Base-by-base conservation (phyloP, 1,284 basidiomycete species). In the Fomitopsis pinicola region DNA sequence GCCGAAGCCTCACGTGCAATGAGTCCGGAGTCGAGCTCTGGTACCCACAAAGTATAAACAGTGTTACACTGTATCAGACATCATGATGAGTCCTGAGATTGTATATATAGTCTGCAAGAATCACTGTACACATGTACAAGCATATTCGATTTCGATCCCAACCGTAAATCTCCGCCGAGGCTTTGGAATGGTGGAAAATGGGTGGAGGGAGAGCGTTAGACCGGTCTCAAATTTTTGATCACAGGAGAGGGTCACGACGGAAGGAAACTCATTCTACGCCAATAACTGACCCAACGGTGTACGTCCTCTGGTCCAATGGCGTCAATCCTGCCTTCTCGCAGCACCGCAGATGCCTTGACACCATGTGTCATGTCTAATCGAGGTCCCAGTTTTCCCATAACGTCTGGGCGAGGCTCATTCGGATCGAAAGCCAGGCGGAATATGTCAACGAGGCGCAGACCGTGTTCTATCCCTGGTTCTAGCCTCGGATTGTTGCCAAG, bases 211-310 rank as follows among this genome's bases (percentile, higher is more conserved):
- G 30, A 8, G 30, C 30, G 8, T 33, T 22, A 22, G 22, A 8
- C 8, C 30, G 8, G 30, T 33, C 8, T 33, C 30, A 45, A 75
- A 33, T 33, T 5, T 33, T 2, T 33, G 30, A 5, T 33, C 8
- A 33, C 8, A 33, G 30, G 30, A 33, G 30, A 33, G 30, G 30
- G 22, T 22, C 22, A 22, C 22, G 22, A 22, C 40, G 40, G 42
- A 17, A 44, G 4, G 19, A 44, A 44, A 19, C 42, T 15, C 42
- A 2, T 19, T 44, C 42, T 19, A 17, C 42, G 14, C 42, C 42
- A 44, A 10, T 44, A 44, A 15, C 10, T 19, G 15, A 44, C 15
- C 42, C 42, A 44, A 44, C 12, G 4, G 42, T 19, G 12, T 15
- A 44, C 42, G 42, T 44, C 42, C 19, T 19, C 19, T 5, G 14